These are phyloP conservation scores for Jacaranda mimosifolia DNA, from an alignment of 257 asterid species.

Conservation along the genomic window DNA sequence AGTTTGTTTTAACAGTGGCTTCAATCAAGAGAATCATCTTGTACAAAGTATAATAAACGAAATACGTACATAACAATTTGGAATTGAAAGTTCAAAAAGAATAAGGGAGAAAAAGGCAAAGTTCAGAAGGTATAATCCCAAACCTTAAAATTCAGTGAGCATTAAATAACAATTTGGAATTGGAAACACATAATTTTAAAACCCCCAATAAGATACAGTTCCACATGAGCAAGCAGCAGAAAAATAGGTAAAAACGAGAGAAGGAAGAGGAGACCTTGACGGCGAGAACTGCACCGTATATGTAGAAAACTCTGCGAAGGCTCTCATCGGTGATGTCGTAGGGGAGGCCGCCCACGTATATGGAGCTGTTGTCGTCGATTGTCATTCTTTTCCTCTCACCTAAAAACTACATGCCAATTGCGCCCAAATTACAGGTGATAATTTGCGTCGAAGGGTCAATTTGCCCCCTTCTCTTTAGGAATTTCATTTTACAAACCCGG, in stretches of 20 bases:
- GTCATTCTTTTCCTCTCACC: constrained; percentile 54
- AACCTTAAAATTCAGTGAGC: neutral
- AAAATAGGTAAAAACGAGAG: neutral
- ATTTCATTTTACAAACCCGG: too few species aligned
- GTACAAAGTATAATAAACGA: neutral
- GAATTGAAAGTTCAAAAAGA: neutral
- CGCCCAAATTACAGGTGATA: neutral
- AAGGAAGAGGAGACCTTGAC: constrained; percentile 61
- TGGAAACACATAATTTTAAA: neutral
- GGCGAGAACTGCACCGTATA: constrained; percentile 68
- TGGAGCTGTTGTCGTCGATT: constrained; percentile 69
- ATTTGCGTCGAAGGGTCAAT: too few species aligned
- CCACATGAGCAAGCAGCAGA: neutral
- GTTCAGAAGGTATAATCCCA: neutral
- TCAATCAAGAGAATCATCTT: constrained; percentile 2
- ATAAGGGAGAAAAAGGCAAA: neutral
- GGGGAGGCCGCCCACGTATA: constrained; percentile 81
- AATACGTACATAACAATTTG: constrained; percentile 6
- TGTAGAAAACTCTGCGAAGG: constrained; percentile 64
- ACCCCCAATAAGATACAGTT: neutral
- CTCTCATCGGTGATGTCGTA: constrained; percentile 72
- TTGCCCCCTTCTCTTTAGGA: too few species aligned
- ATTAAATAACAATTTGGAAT: constrained; percentile 5
- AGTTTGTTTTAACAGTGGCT: constrained; percentile 3
- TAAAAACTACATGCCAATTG: neutral